Percentiles rank a stretch among this genome's conserved stretches.
phyloP scores from a whole-genome alignment of 2,329 filamentous ascomycete species.

The Fusarium aywerte region DNA sequence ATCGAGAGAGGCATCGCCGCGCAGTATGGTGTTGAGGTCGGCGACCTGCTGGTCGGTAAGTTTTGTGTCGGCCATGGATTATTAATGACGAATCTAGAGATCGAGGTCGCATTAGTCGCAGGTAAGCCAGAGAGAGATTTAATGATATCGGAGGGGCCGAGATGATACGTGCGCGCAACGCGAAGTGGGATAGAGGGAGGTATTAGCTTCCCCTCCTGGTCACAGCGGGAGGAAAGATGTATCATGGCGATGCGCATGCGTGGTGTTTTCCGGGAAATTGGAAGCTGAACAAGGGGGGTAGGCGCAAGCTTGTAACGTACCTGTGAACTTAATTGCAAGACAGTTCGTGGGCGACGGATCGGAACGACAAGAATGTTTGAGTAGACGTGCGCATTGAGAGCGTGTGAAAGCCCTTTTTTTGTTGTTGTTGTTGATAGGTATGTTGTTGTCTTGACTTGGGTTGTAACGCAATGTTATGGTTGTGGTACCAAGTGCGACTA shows the following conservation, averaged over 20 bases:
- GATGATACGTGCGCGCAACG: slow-evolving; percentile 26
- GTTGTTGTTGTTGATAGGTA: slow-evolving; percentile 14
- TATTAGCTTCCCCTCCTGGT: slow-evolving; percentile 19
- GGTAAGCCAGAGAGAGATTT: slow-evolving; percentile 3
- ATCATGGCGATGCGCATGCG: slow-evolving; percentile 30
- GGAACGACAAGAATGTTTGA: slow-evolving; percentile 23
- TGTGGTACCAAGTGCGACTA: slow-evolving; percentile 31
- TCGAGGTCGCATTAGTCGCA: slow-evolving; percentile 15
- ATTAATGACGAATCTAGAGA: slow-evolving; percentile 35
- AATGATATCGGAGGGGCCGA: slow-evolving; percentile 1
- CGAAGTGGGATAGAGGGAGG: slow-evolving; percentile 26
- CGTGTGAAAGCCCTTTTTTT: slow-evolving; percentile 9
- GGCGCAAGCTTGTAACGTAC: slow-evolving; percentile 25
- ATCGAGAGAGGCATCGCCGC: slow-evolving; percentile 74
- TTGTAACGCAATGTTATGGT: slow-evolving; percentile 20
- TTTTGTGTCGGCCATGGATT: slow-evolving; percentile 63
- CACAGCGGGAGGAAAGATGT: neutral
- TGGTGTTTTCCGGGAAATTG: slow-evolving; percentile 32
- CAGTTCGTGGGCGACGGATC: slow-evolving; percentile 34
- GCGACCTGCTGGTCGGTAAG: slow-evolving; percentile 69
- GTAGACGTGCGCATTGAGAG: slow-evolving; percentile 42
- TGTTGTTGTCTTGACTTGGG: slow-evolving; percentile 16
- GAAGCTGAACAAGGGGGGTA: slow-evolving; percentile 10
- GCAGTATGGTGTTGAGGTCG: slow-evolving; percentile 63
- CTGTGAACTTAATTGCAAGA: slow-evolving; percentile 28